Conservation (phyloP, 2,329 filamentous ascomycete genomes). For the Colletotrichum acutatum region DNA sequence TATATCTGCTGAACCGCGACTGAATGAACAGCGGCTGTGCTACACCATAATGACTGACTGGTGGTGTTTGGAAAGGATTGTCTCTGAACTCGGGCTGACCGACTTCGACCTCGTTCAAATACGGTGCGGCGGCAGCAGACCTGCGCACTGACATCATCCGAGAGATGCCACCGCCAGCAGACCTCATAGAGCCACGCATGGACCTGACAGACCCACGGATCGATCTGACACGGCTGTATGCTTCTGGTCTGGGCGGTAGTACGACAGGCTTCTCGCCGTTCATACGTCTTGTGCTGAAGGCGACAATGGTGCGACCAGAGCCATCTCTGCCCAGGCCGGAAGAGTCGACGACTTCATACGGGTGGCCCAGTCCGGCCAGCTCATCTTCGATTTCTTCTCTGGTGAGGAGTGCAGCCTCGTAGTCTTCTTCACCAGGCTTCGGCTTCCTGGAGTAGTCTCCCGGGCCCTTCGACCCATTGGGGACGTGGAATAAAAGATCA, state of each 20-base stretch:
- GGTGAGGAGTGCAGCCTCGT: constrained; percentile 28
- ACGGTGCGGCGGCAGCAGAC: not conserved
- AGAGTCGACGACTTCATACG: constrained; percentile 30
- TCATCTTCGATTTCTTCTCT: constrained; percentile 30
- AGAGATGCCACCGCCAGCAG: constrained; percentile 9
- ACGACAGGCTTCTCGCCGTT: constrained; percentile 11
- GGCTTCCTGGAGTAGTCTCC: constrained; percentile 52
- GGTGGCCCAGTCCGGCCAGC: constrained; percentile 13
- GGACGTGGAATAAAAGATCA: constrained; percentile 45
- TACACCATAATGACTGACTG: constrained; percentile 11
- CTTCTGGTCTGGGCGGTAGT: constrained; percentile 16
- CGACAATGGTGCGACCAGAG: constrained; percentile 27
- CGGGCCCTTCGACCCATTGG: constrained; percentile 41
- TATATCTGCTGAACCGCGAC: constrained; percentile 27
- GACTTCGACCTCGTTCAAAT: constrained; percentile 8
- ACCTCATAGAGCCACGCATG: constrained; percentile 22
- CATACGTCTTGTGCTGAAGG: constrained; percentile 27
- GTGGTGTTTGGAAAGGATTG: not conserved
- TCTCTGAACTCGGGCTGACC: constrained; percentile 12
- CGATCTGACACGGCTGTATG: constrained; percentile 22
- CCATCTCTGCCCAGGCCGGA: constrained; percentile 24
- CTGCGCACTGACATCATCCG: constrained; percentile 21
- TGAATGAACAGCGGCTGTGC: constrained; percentile 25
- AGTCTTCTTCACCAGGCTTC: constrained; percentile 53
- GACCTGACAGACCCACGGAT: constrained; percentile 25